Conservation (phyloP, 1,284 basidiomycete species). For the Wallemia ichthyophaga region DNA sequence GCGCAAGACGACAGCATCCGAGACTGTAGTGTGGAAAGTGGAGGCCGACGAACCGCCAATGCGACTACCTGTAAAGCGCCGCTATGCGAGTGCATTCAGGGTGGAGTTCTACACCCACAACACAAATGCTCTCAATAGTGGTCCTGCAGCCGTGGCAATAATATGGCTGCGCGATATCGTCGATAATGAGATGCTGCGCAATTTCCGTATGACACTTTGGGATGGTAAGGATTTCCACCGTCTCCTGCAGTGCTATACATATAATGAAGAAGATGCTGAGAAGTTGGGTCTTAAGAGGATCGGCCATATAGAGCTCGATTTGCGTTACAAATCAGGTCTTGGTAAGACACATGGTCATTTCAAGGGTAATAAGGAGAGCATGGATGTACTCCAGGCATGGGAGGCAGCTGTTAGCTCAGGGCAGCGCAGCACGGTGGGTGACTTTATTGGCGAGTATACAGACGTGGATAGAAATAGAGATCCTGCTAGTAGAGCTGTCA, state of each 20-base stretch:
- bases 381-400: not conserved
- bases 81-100: not conserved
- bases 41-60: not conserved
- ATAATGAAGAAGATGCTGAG: not conserved
- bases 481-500: not conserved
- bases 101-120: not conserved
- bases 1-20: not conserved
- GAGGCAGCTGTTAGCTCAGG: not conserved
- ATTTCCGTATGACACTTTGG: not conserved
- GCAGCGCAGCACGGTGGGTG: not conserved
- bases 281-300: not conserved
- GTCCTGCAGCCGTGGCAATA: not conserved
- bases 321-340: not conserved
- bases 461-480: not conserved
- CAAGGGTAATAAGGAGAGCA: not conserved
- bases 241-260: not conserved
- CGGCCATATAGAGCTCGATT: not conserved
- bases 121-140: not conserved
- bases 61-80: not conserved
- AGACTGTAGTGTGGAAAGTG: not conserved
- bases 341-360: not conserved
- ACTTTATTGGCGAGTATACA: slow-evolving; percentile 1
- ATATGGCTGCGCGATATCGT: not conserved
- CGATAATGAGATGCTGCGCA: not conserved
- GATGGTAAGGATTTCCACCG: not conserved